Evolutionary conservation across 352 stramenopile genomes (phyloP).

Genomic region (Globisporangium sylvaticum): DNA sequence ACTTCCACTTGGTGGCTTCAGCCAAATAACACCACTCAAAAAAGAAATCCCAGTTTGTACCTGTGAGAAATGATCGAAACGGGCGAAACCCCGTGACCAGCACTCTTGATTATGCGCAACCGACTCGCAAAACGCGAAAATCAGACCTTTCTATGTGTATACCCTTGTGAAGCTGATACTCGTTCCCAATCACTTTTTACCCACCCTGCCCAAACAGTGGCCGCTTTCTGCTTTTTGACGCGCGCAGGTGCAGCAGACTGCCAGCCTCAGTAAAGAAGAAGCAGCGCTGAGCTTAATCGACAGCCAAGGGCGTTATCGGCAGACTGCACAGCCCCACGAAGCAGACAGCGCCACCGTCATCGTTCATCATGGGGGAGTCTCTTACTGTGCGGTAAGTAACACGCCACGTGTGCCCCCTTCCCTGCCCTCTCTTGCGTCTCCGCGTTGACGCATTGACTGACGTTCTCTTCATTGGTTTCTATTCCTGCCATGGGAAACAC

Average conservation of each 20-base stretch:
- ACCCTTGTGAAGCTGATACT: not conserved
- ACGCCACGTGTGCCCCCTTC: not conserved
- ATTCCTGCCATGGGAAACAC: not conserved
- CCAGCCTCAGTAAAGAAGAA: constrained; percentile 7
- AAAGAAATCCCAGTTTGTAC: not conserved
- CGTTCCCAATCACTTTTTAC: not conserved
- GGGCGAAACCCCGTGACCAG: constrained; percentile 11
- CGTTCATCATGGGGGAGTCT: constrained; percentile 11
- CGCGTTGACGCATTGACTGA: not conserved
- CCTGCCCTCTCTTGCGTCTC: not conserved
- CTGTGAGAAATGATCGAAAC: not conserved
- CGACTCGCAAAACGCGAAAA: not conserved
- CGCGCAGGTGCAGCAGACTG: not conserved
- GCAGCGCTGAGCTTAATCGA: constrained; percentile 1
- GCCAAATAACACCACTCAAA: not conserved
- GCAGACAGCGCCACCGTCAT: not conserved
- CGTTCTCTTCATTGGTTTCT: not conserved
- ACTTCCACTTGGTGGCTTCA: constrained; percentile 5
- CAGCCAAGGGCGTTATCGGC: no score
- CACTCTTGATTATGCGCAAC: not conserved
- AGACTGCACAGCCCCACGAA: not conserved
- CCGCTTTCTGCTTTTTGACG: not conserved
- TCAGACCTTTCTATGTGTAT: constrained; percentile 4
- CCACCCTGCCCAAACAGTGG: not conserved
- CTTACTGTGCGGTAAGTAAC: constrained; percentile 14